Conservation (phyloP, 2,329 filamentous ascomycete genomes). For the Verticillium zaregamsianum region DNA sequence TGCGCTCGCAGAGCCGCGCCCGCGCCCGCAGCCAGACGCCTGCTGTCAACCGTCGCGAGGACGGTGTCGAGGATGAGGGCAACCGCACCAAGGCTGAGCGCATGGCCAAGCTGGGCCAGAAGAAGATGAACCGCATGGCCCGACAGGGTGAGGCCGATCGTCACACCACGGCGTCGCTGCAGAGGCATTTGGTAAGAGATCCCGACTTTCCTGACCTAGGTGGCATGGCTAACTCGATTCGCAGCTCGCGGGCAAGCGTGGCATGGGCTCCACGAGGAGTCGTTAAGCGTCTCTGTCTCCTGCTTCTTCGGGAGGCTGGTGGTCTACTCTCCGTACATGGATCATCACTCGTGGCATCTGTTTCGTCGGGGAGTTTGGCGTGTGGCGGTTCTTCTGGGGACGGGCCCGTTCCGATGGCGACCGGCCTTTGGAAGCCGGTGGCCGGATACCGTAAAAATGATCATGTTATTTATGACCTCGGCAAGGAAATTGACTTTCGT, state of each 20-base stretch:
- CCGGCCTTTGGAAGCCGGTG: not conserved
- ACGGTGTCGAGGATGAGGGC: constrained; percentile 67
- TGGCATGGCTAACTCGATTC: constrained; percentile 23
- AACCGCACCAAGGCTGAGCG: constrained; percentile 77
- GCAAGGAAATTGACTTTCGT: not conserved
- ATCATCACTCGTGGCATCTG: not conserved
- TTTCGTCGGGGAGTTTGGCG: not conserved
- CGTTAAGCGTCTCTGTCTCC: constrained; percentile 40
- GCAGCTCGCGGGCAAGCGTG: constrained; percentile 82
- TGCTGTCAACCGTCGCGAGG: constrained; percentile 64
- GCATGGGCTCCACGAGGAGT: constrained; percentile 81
- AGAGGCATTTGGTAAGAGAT: constrained; percentile 82
- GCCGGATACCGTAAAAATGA: not conserved
- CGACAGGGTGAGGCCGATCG: constrained; percentile 95
- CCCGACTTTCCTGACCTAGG: not conserved
- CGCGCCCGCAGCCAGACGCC: constrained; percentile 39
- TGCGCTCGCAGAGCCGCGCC: constrained; percentile 69
- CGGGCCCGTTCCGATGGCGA: not conserved
- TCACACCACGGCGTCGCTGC: constrained; percentile 74
- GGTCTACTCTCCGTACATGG: not conserved
- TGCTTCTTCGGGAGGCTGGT: not conserved
- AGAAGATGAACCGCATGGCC: constrained; percentile 98
- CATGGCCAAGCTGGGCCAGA: constrained; percentile 84
- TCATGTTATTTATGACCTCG: not conserved
- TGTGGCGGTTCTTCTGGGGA: not conserved